Evolutionary conservation across 2,329 filamentous ascomycete genomes (phyloP), one percentile per base, ranked within the genome.

Genomic region (Arthrobotrys musiformis): DNA sequence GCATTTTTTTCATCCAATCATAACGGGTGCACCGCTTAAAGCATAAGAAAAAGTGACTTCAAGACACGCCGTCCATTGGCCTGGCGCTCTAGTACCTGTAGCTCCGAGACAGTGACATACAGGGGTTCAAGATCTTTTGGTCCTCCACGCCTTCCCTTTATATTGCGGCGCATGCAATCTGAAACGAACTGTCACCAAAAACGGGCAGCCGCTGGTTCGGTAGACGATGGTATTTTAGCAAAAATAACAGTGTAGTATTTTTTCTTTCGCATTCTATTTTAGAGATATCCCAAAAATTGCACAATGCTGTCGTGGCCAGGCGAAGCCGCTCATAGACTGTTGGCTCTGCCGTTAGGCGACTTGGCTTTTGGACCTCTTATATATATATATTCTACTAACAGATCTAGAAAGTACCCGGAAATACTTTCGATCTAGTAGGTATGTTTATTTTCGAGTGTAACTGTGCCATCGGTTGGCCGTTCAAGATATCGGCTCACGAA

Each of bases 81-180:
- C 66, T 77, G 66, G 56, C 30, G 50, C 50, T 44, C 22, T 70
- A 40, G 73, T 77, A 77, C 73, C 66, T 77, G 73, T 66, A 77
- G 66, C 19, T 66, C 50, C 66, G 66, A 77, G 73, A 70, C 73
- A 70, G 61, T 15, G 44, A 61, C 50, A 28, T 40, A 35, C 73
- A 77, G 66, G 73, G 66, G 46, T 66, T 46, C 54, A 48, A 62
- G 62, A 72, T 64, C 68, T 72, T n/a, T 58, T 64, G 42, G 58
- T 56, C 52, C 40, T 58, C 68, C 42, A 44, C 61, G 44, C 73
- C 66, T 77, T 61, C 73, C 64, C 30, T 35, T 77, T 77, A 54
- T 42, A 77, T 66, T 70, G 73, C 73, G 63, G 67, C 73, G 73
- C 66, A 70, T 60, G 66, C 28, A 58, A 22, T 56, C 66, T 77